Evolutionary conservation across 441 rosid genomes (phyloP), one percentile per base, ranked within the genome.

Genomic region (Rhodomyrtus psidioides): DNA sequence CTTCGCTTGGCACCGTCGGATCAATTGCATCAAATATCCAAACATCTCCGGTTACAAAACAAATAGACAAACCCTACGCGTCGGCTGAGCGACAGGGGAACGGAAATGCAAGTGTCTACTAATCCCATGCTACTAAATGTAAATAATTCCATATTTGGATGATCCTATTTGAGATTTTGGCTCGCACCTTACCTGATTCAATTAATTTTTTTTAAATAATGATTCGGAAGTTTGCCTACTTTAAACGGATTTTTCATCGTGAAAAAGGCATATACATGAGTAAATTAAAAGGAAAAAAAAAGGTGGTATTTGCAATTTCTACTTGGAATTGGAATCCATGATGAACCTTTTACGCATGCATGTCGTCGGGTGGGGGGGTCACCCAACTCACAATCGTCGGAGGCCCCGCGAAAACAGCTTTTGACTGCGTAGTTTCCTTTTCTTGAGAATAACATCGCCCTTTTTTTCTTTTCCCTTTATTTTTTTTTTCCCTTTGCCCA

Each of bases 161-260:
- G n/a, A n/a, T n/a, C n/a, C n/a, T n/a, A n/a, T n/a, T n/a, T n/a
- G n/a, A n/a, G n/a, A n/a, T n/a, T n/a, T n/a, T n/a, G n/a, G n/a
- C n/a, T n/a, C n/a, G n/a, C n/a, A n/a, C n/a, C n/a, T n/a, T n/a
- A n/a, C n/a, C n/a, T n/a, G n/a, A n/a, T n/a, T n/a, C n/a, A n/a
- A n/a, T n/a, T n/a, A n/a, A n/a, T n/a, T n/a, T n/a, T n/a, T n/a
- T n/a, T n/a, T n/a, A n/a, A n/a, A n/a, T n/a, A n/a, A n/a, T n/a
- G n/a, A n/a, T n/a, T n/a, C n/a, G n/a, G n/a, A n/a, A n/a, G n/a
- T n/a, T n/a, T n/a, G n/a, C n/a, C n/a, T n/a, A n/a, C n/a, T n/a
- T n/a, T n/a, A n/a, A n/a, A 7, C 0, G 10, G 39, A 5, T 59
- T 27, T 28, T 15, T 59, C 0, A 19, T 59, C 10, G 16, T 3